These are phyloP conservation scores for Paralagenidium karlingii DNA, from an alignment of 352 stramenopile genomes.

Conservation along the genomic window DNA sequence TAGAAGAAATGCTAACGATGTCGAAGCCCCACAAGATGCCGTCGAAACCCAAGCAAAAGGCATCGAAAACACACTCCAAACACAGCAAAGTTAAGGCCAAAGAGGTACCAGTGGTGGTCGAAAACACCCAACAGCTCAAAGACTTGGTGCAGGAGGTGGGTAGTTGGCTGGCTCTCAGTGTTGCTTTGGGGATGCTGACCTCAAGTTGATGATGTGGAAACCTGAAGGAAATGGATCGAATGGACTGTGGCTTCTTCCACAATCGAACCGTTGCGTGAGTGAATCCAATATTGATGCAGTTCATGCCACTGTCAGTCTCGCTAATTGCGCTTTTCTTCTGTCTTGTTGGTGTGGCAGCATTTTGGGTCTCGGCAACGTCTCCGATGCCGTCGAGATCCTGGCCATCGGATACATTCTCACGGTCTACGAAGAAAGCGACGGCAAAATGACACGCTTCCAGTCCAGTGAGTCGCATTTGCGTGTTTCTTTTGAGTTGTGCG, in stretches of 20 bases:
- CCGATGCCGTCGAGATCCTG: constrained; percentile 84
- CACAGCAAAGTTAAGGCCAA: too few species aligned
- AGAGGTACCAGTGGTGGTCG: too few species aligned
- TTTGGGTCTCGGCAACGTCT: constrained; percentile 73
- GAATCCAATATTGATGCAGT: constrained; percentile 24
- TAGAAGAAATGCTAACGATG: too few species aligned
- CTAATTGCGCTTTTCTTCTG: not conserved
- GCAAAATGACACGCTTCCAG: constrained; percentile 51
- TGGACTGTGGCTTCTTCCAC: constrained; percentile 65
- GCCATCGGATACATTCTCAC: constrained; percentile 84
- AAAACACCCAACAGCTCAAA: too few species aligned
- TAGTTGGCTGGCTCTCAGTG: too few species aligned
- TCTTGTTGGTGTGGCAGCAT: constrained; percentile 15
- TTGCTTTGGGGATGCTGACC: too few species aligned
- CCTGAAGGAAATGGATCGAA: constrained; percentile 58
- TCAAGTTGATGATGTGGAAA: too few species aligned
- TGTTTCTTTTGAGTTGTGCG: constrained; percentile 3
- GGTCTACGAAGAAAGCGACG: constrained; percentile 52
- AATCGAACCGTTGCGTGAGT: constrained; percentile 50
- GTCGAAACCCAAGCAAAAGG: too few species aligned
- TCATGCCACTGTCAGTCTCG: constrained; percentile 24
- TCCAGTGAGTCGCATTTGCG: constrained; percentile 30
- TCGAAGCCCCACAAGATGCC: too few species aligned
- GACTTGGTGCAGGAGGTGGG: too few species aligned
- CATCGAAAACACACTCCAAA: too few species aligned